Evolutionary conservation across 306 rosid genomes (phyloP).

Genomic region (Prunus mume): DNA sequence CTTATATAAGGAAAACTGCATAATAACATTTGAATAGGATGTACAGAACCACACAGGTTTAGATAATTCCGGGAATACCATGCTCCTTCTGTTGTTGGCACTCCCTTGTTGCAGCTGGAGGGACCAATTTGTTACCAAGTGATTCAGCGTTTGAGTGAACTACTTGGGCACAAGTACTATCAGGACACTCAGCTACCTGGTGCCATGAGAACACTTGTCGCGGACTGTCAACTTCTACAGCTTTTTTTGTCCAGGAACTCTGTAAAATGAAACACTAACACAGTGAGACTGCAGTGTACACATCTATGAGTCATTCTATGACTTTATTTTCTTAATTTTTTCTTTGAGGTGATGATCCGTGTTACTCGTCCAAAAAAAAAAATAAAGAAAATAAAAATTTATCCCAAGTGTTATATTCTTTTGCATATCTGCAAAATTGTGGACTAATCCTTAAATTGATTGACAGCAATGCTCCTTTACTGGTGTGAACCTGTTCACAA

Average conservation of each 20-base stretch:
- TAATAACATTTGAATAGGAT: neutral
- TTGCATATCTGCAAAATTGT: neutral
- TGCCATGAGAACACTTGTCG: constrained; percentile 50
- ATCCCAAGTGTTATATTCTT: neutral
- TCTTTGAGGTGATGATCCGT: neutral
- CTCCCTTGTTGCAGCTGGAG: constrained; percentile 36
- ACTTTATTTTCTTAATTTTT: neutral
- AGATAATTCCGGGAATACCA: constrained; percentile 41
- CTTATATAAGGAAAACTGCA: neutral
- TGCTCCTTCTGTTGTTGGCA: constrained; percentile 44
- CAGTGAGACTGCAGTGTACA: neutral
- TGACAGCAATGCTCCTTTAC: neutral
- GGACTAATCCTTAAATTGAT: neutral
- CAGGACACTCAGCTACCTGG: constrained; percentile 53
- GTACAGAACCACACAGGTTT: constrained; percentile 13
- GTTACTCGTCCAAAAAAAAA: neutral
- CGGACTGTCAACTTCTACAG: constrained; percentile 84
- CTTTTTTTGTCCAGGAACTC: constrained; percentile 92
- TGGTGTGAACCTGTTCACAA: too few relatives aligned
- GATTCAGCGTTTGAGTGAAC: constrained; percentile 65
- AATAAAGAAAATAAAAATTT: too few relatives aligned
- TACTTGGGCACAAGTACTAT: constrained; percentile 85
- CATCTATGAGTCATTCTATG: neutral
- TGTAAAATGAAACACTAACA: constrained; percentile 34
- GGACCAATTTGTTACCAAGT: constrained; percentile 37